These are phyloP conservation scores for Penicillium longicatenatum DNA, from an alignment of 495 filamentous ascomycete species.

Conservation along the genomic window DNA sequence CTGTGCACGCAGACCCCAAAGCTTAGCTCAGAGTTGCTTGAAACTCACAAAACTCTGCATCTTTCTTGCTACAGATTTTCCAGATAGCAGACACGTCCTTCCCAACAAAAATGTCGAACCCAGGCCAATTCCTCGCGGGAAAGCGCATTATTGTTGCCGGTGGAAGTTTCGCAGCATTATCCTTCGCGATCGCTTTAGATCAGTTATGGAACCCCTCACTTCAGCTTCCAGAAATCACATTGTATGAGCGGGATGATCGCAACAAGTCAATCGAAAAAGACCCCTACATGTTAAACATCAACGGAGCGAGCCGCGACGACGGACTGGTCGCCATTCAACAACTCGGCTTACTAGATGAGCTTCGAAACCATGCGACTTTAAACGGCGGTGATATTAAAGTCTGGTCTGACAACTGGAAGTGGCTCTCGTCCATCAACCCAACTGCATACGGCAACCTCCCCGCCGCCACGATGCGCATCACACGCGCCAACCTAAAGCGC, in stretches of 20 bases:
- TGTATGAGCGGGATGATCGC: constrained; percentile 6
- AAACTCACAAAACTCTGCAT: too few species aligned
- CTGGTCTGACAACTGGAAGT: constrained; percentile 14
- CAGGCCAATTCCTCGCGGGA: constrained; percentile 15
- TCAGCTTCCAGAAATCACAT: constrained; percentile 8
- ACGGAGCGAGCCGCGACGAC: constrained; percentile 7
- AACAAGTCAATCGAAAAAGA: constrained; percentile 10
- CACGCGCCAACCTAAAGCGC: constrained; percentile 9
- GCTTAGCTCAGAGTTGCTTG: too few species aligned
- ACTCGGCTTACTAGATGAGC: constrained; percentile 12
- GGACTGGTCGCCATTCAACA: constrained; percentile 13
- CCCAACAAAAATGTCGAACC: neutral
- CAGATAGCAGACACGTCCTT: neutral
- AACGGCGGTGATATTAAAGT: constrained; percentile 14
- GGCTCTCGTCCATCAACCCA: constrained; percentile 17
- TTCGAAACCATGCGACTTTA: constrained; percentile 9
- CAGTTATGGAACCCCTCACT: constrained; percentile 13
- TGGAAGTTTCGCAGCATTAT: constrained; percentile 15
- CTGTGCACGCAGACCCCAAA: too few species aligned
- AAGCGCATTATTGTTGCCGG: constrained; percentile 20
- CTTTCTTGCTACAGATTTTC: too few species aligned
- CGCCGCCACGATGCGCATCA: constrained; percentile 15
- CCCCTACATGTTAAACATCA: constrained; percentile 10
- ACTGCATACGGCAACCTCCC: constrained; percentile 8
- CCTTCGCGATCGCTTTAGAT: constrained; percentile 15